phyloP scores from a whole-genome alignment of 805 yeast species.

The Metschnikowia drakensbergensis region DNA sequence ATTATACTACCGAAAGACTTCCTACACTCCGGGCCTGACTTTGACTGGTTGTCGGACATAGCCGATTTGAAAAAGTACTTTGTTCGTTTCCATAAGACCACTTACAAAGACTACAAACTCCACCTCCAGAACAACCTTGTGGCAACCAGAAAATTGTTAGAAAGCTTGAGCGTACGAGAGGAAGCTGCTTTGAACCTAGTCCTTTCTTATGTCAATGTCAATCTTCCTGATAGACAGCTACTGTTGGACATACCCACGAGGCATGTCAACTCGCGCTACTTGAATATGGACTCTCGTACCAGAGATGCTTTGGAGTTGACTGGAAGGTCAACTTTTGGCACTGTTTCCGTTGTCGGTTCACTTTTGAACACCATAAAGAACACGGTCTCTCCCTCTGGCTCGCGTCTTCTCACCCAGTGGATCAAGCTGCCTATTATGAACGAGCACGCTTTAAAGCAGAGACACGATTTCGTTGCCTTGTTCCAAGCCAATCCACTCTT shows the following conservation, averaged over 20 bases:
- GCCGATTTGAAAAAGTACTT: conserved; percentile 58
- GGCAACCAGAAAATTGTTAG: conserved; percentile 33
- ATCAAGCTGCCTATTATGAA: conserved; percentile 72
- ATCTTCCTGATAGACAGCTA: conserved; percentile 64
- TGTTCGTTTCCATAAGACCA: conserved; percentile 47
- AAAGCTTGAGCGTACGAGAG: conserved; percentile 40
- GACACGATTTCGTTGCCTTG: conserved; percentile 42
- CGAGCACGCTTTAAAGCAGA: conserved; percentile 45
- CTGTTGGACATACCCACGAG: conserved; percentile 66
- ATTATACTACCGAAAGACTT: conserved; percentile 54
- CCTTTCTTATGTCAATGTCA: conserved; percentile 65
- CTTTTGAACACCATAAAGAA: conserved; percentile 63
- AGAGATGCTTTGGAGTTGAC: conserved; percentile 74
- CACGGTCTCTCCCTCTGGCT: conserved; percentile 79
- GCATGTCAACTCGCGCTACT: conserved; percentile 46
- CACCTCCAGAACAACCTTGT: conserved; percentile 33
- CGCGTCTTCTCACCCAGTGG: conserved; percentile 79
- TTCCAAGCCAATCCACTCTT: conserved; percentile 25
- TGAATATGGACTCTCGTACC: conserved; percentile 81
- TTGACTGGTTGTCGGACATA: conserved; percentile 54
- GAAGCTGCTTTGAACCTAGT: conserved; percentile 57
- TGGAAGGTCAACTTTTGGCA: conserved; percentile 42
- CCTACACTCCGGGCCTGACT: conserved; percentile 36
- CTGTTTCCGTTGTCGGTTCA: conserved; percentile 61
- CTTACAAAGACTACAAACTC: conserved; percentile 29